Base-by-base conservation (phyloP, 2,329 filamentous ascomycete species). In the Ophiocordyceps sinensis region DNA sequence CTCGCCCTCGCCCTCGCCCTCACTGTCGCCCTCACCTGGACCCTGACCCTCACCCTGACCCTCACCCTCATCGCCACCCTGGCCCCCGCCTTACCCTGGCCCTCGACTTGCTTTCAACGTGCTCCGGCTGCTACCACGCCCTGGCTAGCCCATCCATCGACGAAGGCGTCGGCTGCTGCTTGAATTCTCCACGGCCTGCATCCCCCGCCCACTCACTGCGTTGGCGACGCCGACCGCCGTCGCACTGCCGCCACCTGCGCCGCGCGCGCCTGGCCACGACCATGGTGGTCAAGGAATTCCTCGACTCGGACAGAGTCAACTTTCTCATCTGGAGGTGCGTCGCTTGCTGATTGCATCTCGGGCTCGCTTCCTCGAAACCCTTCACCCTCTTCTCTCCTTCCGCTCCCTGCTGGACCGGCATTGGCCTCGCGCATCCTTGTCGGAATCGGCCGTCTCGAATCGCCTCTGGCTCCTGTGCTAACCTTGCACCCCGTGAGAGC, bases 241-340 rank as follows among this genome's bases (percentile, higher is more conserved):
- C 47, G 51, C 53, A 43, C 48, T 50, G 54, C 58, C 50, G 55
- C 56, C 54, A 53, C 49, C 48, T 51, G 49, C 51, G 57, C 54
- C 54, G 54, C 54, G 47, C 40, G 44, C 48, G 50, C 48, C 42
- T 42, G 41, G 47, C 48, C 23, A 26, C 23, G 47, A 55, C 52
- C 53, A 77, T 76, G 72, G 59, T 61, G 50, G 51, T 52, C 54
- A 77, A 76, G 65, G 73, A 77, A 64, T 68, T 68, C 56, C 67
- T 81, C 54, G 72, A 78, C 68, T 78, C 74, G 50, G 70, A 80
- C 61, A 70, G 73, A 67, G 66, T 80, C 69, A 81, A 80, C 67
- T 80, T 75, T 68, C 70, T 81, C 60, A 70, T 81, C 58, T 81
- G 77, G 77, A 78, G 75, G 77, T 81, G 68, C 62, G 76, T 71